Percentiles rank a stretch among this genome's conserved stretches.
phyloP scores from a whole-genome alignment of 1,139 yeast genomes.

The Citeromyces hawaiiensis region DNA sequence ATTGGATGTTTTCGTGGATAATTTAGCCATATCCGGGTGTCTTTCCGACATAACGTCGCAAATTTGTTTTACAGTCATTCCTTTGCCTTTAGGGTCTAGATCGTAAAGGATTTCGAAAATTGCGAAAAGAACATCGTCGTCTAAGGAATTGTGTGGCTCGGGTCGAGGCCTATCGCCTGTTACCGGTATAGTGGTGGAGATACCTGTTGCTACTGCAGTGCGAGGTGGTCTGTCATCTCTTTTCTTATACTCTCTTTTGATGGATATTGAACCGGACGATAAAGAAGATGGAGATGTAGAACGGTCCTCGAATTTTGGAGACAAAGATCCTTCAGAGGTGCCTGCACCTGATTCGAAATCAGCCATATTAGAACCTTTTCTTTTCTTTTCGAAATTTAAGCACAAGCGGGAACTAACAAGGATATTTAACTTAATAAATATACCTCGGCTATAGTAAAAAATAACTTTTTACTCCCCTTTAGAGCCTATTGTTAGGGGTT shows the following conservation, averaged over 20 bases:
- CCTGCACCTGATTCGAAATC: not conserved
- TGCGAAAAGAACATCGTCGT: conserved; percentile 64
- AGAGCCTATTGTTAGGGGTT: too few species aligned
- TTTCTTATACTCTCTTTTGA: not conserved
- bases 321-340: conserved; percentile 1
- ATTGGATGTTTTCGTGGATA: conserved; percentile 71
- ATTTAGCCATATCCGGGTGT: conserved; percentile 72
- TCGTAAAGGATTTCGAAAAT: conserved; percentile 61
- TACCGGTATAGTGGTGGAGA: conserved; percentile 67
- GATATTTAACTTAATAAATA: conserved; percentile 17
- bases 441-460: conserved; percentile 5
- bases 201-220: conserved; percentile 37
- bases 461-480: too few species aligned
- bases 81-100: conserved; percentile 51
- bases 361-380: not conserved
- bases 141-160: conserved; percentile 48
- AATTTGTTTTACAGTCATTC: conserved; percentile 78
- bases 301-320: not conserved
- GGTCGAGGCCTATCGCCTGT: conserved; percentile 74
- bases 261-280: not conserved
- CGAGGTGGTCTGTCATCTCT: conserved; percentile 1
- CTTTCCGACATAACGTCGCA: conserved; percentile 60
- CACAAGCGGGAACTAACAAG: conserved; percentile 3
- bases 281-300: conserved; percentile 9
- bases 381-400: not conserved